phyloP scores from a whole-genome alignment of 2,329 filamentous ascomycete genomes.

The Aspergillus sp. region DNA sequence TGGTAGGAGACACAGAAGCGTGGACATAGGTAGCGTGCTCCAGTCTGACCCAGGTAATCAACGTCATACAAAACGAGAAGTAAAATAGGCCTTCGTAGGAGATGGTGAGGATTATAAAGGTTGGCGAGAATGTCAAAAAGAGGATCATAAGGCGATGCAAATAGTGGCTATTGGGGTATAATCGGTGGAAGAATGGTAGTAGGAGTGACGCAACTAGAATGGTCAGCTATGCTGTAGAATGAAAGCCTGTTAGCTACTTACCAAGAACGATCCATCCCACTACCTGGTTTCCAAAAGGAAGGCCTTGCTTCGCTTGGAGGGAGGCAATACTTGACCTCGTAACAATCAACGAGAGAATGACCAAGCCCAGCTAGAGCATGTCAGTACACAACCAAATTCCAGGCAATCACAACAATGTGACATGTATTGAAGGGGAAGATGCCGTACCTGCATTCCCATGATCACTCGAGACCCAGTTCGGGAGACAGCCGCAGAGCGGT shows the following conservation, averaged over 20 bases:
- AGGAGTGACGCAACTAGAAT: slow-evolving; percentile 69
- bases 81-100: slow-evolving; percentile 98
- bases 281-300: slow-evolving; percentile 85
- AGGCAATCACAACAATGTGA: background rate
- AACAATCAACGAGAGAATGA: slow-evolving; percentile 79
- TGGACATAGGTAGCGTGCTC: slow-evolving; percentile 74
- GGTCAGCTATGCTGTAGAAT: slow-evolving; percentile 14
- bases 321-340: slow-evolving; percentile 86
- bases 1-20: slow-evolving; percentile 31
- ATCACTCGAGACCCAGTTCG: slow-evolving; percentile 46
- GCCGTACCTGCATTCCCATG: slow-evolving; percentile 51
- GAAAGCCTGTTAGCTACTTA: slow-evolving; percentile 45
- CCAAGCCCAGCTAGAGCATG: slow-evolving; percentile 67
- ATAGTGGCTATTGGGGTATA: slow-evolving; percentile 84
- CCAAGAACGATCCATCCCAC: slow-evolving; percentile 81
- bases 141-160: slow-evolving; percentile 86
- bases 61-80: slow-evolving; percentile 78
- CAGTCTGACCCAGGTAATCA: slow-evolving; percentile 89
- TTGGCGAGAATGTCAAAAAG: slow-evolving; percentile 89
- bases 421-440: background rate
- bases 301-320: slow-evolving; percentile 79
- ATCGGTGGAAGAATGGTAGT: slow-evolving; percentile 78
- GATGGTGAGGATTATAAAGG: slow-evolving; percentile 94
- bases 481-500: slow-evolving; percentile 32
- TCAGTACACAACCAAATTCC: background rate